Base-by-base conservation (phyloP, 768 basidiomycete genomes). In the Fistulinella prunicolor region DNA sequence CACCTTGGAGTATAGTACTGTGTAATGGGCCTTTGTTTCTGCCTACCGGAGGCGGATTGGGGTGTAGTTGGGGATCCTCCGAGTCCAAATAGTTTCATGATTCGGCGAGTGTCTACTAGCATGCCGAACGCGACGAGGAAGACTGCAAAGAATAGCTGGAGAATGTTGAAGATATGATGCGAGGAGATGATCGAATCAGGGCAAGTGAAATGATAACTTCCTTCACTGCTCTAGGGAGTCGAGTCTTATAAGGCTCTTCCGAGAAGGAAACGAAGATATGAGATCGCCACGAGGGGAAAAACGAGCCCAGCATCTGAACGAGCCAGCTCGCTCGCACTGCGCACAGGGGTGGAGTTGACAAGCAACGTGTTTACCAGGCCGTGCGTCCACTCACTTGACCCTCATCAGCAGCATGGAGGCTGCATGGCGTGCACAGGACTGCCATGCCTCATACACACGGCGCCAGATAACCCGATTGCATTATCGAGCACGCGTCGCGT, bases 1-100 rank as follows among this genome's bases (percentile, higher is more conserved):
- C 19, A 65, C 65, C 55, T 56, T 35, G 65, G 29, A 20, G 55
- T 23, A 28, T 38, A 53, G 41, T 62, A 61, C 42, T 65, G 65
- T 17, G 60, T 68, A 16, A 47, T 44, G 1, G 60, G 58, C 39
- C 60, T 44, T 43, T 53, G 54, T 39, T 42, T 58, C 38, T 60
- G 62, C 41, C 19, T 48, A 16, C 55, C 30, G 38, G 59, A 28
- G 21, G 54, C n/a, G 13, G 64, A 46, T 21, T 55, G 65, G 32
- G 62, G 52, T 23, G 56, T 50, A 22, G 59, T 50, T 29, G 65
- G 58, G 24, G 62, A 64, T 42, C 56, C 54, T 38, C 67, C 62
- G 29, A 67, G 51, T 40, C 63, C 59, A 52, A 64, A 56, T 32
- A 69, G 49, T 38, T 44, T 69, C 67, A 65, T 63, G 60, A 68